Conservation (phyloP, 495 filamentous ascomycete genomes). For the Aspergillus bridgeri region DNA sequence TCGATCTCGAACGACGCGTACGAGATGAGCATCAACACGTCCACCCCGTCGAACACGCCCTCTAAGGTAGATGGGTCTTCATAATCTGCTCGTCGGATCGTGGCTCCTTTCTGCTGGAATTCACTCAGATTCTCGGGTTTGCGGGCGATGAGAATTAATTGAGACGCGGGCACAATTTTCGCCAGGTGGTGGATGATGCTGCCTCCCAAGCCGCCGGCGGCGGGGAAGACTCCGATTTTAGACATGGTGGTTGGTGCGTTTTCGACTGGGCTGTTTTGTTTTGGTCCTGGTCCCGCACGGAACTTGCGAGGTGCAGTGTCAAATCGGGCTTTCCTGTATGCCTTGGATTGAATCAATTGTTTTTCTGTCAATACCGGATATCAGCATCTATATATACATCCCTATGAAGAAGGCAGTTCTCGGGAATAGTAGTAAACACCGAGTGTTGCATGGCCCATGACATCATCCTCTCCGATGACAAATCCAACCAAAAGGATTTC, state of each 20-base stretch:
- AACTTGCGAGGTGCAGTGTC: not conserved
- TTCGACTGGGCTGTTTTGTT: not conserved
- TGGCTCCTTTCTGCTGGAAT: conserved; percentile 26
- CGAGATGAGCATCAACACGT: conserved; percentile 38
- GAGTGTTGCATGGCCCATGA: not conserved
- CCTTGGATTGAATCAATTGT: not conserved
- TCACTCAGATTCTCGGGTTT: conserved; percentile 35
- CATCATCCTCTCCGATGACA: not conserved
- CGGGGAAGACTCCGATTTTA: conserved; percentile 50
- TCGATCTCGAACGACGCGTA: conserved; percentile 42
- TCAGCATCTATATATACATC: not conserved
- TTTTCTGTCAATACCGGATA: not conserved
- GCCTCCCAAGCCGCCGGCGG: conserved; percentile 44
- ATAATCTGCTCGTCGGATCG: conserved; percentile 37
- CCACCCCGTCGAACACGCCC: conserved; percentile 34
- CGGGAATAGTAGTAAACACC: not conserved
- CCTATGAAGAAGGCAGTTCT: not conserved
- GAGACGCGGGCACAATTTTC: conserved; percentile 32
- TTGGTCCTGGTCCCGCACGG: too few relatives aligned
- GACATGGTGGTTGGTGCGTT: conserved; percentile 12
- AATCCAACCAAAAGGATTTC: not conserved
- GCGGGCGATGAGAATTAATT: conserved; percentile 45
- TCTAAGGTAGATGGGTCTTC: conserved; percentile 28
- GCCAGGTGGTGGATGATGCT: conserved; percentile 46
- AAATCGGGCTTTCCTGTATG: not conserved